Percentiles rank a stretch among this genome's conserved stretches.
These are phyloP conservation scores for Colletotrichum echinochloae DNA, from an alignment of 2,329 filamentous ascomycete genomes.

Conservation along the genomic window DNA sequence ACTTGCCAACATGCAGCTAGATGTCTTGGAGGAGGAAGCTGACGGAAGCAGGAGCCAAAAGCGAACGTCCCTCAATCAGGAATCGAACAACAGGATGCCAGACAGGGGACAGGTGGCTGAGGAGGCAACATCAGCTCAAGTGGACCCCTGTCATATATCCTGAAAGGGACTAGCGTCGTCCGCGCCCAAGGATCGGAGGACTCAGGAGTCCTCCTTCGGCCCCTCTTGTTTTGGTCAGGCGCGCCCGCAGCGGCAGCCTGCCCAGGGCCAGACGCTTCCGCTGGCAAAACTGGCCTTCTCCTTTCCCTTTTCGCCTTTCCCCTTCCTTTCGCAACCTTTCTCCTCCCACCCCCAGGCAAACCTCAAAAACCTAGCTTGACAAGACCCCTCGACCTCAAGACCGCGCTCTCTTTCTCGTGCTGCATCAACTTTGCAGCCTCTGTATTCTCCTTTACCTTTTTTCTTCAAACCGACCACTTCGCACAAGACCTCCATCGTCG, in stretches of 20 bases:
- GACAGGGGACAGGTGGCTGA: slow-evolving; percentile 25
- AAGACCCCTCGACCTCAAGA: slow-evolving; percentile 12
- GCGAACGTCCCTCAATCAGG: slow-evolving; percentile 3
- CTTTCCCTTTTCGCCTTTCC: slow-evolving; percentile 37
- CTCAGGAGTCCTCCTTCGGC: slow-evolving; percentile 15
- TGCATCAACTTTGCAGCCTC: slow-evolving; percentile 25
- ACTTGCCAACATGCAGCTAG: background rate
- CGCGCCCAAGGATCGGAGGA: slow-evolving; percentile 3
- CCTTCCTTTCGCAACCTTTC: slow-evolving; percentile 26
- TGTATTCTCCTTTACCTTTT: slow-evolving; percentile 14
- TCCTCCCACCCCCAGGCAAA: slow-evolving; percentile 26
- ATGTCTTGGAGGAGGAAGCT: background rate
- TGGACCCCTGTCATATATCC: background rate
- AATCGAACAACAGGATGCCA: slow-evolving; percentile 14
- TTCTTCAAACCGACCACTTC: slow-evolving; percentile 21
- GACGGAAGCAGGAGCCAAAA: background rate
- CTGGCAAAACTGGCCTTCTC: slow-evolving; percentile 31
- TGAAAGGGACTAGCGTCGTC: slow-evolving; percentile 14
- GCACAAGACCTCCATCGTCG: slow-evolving; percentile 11
- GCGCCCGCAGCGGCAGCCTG: slow-evolving; percentile 27
- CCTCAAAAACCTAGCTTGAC: slow-evolving; percentile 15
- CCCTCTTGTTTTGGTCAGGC: slow-evolving; percentile 40
- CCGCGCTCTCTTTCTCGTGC: slow-evolving; percentile 11
- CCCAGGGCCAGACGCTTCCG: slow-evolving; percentile 10
- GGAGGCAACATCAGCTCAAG: slow-evolving; percentile 35